Percentiles rank a stretch among this genome's conserved stretches.
Evolutionary conservation across 345 rosid genomes (phyloP).

Genomic region (Arabidopsis arenosa): DNA sequence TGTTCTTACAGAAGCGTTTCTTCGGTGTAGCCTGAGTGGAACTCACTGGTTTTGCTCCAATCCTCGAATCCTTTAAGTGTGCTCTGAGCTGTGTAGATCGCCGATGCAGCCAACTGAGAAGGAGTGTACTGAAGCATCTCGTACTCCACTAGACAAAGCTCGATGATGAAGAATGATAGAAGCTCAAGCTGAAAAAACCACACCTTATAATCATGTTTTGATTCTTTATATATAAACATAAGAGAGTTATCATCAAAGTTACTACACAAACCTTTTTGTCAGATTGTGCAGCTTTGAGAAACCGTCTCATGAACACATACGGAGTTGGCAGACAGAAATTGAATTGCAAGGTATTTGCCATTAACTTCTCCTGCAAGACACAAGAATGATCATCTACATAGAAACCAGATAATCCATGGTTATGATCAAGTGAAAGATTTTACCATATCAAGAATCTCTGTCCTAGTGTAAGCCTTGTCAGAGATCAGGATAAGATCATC

Average conservation of each 20-base stretch:
- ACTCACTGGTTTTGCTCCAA: conserved; percentile 61
- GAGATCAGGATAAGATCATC: conserved; percentile 93
- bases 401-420: not conserved
- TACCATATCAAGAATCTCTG: conserved; percentile 95
- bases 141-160: conserved; percentile 63
- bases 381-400: not conserved
- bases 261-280: conserved; percentile 70
- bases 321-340: conserved; percentile 88
- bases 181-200: conserved; percentile 71
- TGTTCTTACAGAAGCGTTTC: conserved; percentile 54
- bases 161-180: conserved; percentile 65
- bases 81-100: conserved; percentile 69
- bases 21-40: conserved; percentile 54
- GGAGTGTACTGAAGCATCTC: conserved; percentile 65
- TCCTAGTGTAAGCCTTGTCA: conserved; percentile 84
- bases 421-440: not conserved
- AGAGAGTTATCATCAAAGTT: conserved; percentile 15
- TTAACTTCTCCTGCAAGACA: conserved; percentile 77
- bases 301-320: conserved; percentile 90
- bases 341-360: conserved; percentile 75
- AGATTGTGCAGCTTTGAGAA: conserved; percentile 85
- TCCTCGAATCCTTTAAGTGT: conserved; percentile 47
- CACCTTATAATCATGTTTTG: not conserved
- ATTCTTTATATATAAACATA: not conserved
- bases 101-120: conserved; percentile 69